These are phyloP conservation scores for Trametes versicolor DNA, from an alignment of 1,284 basidiomycete species.

Conservation along the genomic window DNA sequence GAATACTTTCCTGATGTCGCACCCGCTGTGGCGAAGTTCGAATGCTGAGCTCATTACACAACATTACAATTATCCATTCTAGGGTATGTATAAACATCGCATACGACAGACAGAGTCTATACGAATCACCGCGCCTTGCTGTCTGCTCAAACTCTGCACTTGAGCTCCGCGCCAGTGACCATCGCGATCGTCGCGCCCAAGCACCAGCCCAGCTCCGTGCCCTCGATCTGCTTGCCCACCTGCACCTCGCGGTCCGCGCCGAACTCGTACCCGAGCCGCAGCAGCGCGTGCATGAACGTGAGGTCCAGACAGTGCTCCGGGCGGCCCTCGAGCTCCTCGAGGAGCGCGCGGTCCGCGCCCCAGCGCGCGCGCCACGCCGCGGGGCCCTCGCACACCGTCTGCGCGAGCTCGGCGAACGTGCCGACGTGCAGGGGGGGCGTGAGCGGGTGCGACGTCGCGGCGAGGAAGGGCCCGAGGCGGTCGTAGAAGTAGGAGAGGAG, in stretches of 20 bases:
- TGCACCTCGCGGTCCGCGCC: slow-evolving; percentile 70
- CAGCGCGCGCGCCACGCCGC: slow-evolving; percentile 67
- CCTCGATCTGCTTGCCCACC: slow-evolving; percentile 90
- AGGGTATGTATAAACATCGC: slow-evolving; percentile 3
- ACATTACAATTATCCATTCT: slow-evolving; percentile 3
- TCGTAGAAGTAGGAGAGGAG: slow-evolving; percentile 98
- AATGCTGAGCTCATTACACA: slow-evolving; percentile 10
- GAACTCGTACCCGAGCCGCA: slow-evolving; percentile 89
- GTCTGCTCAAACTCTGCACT: slow-evolving; percentile 51
- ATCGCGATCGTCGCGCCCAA: slow-evolving; percentile 86
- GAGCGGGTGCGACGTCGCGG: slow-evolving; percentile 45
- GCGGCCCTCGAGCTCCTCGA: slow-evolving; percentile 82
- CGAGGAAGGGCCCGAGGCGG: slow-evolving; percentile 85
- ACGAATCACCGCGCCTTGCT: too few relatives aligned
- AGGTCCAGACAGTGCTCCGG: slow-evolving; percentile 97
- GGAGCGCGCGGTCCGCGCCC: slow-evolving; percentile 61
- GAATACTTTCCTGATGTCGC: too few relatives aligned
- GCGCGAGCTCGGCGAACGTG: slow-evolving; percentile 72
- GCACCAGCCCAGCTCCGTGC: slow-evolving; percentile 96
- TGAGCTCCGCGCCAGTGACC: slow-evolving; percentile 66
- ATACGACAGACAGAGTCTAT: background rate
- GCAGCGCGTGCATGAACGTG: slow-evolving; percentile 92
- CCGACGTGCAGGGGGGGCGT: slow-evolving; percentile 61
- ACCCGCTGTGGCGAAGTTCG: too few relatives aligned
- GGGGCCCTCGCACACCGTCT: slow-evolving; percentile 77